Evolutionary conservation across 2,329 filamentous ascomycete species (phyloP), one percentile per base, ranked within the genome.

Genomic region (Tolypocladium pustulatum): DNA sequence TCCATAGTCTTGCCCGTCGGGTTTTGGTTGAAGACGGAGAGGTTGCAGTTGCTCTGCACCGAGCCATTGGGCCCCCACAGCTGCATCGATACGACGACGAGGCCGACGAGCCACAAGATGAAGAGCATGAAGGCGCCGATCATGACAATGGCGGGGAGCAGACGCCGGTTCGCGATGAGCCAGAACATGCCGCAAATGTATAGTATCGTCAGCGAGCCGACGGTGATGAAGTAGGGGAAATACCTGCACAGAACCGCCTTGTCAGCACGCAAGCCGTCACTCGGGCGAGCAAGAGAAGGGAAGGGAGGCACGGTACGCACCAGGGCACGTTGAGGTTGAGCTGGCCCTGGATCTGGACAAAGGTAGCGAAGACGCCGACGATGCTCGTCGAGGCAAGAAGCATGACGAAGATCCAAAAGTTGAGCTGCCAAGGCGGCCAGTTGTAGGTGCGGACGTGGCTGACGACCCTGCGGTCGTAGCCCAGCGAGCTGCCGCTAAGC

Each of bases 351-450:
- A 81, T 78, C 61, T 79, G 74, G 60, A 87, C 76, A 62, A 88
- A 87, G 25, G 75, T 79, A 17, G 79, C 74, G 63, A 86, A 84
- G 25, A 87, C 78, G 57, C 85, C 85, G 46, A 88, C 76, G 61
- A 86, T 81, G 57, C 78, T 79, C 57, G 78, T 75, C 6, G 82
- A 79, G 1, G 82, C 78, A 4, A 84, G 75, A 13, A 88, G 74
- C 80, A 88, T 87, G 63, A 87, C 74, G 55, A 88, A 74, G 67
- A 88, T 82, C 83, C 85, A 87, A 56, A 87, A 72, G 67, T 87
- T 87, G 60, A 88, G 77, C 70, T 86, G 82, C 58, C 83, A 71
- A n/a, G 83, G 82, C 22, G 85, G 85, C 85, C 85, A 88, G 73
- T 84, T 83, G 76, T 88, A 88, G 49, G 79, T 80, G 67, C 82